Evolutionary conservation across 2,329 filamentous ascomycete genomes (phyloP), one percentile per base, ranked within the genome.

Genomic region (Monosporascus sp.): DNA sequence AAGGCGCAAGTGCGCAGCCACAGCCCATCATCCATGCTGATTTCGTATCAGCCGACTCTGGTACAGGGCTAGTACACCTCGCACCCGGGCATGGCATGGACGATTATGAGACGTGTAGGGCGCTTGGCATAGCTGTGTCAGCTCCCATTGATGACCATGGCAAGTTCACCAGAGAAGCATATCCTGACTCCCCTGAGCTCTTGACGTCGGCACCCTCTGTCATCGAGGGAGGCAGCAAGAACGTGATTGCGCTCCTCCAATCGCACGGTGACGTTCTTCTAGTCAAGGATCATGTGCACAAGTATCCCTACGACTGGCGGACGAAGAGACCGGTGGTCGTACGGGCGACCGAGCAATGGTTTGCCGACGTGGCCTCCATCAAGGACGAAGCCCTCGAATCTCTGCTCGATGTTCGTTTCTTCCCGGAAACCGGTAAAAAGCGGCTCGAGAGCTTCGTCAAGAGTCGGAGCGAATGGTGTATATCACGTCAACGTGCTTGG

Each of bases 271-370:
- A 84, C 55, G 80, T 97, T 3, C 73, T 97, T 41, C 78, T 80
- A 39, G 81, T 80, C 4, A 87, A 95, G 60, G 78, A 77, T 52
- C 87, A 93, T 66, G 79, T 79, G 50, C 94, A 99, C 76, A 97
- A 96, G 70, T 97, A 97, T 67, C 94, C 94, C 0, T 96, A 97
- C 61, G 94, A 99, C 71, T 99, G 94, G 94, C 82, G 94, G 51
- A 96, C 93, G 0, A 99, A 97, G 71, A 80, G 88, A 60, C 94
- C 94, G 1, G 86, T 99, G 48, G 90, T 99, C 54, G 83, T 95
- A 36, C 78, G 94, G 59, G 93, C 94, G 3, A 99, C 95, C 0
- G 90, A 92, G 38, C 94, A 99, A 71, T 99, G 94, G 94, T 99
- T 99, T 66, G 91, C 94, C 11, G 90, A 97, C 68, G 90, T 97